Evolutionary conservation across 1,284 basidiomycete genomes (phyloP).

Genomic region (Fomitopsis betulina): DNA sequence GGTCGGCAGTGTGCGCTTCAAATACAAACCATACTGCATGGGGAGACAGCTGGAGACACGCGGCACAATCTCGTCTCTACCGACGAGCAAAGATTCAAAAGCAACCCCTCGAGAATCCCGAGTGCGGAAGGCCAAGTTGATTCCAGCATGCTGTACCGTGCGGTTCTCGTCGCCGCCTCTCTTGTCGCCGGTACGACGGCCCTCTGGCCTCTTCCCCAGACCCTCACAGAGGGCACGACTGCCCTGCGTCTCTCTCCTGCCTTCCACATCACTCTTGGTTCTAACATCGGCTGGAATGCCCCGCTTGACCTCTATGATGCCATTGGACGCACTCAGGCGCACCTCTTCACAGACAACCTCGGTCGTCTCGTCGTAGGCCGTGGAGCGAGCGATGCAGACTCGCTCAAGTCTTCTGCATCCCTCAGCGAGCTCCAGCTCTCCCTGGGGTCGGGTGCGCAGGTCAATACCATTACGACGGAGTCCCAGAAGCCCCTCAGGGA

Average conservation of each 20-base stretch:
- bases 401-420: constrained; percentile 26
- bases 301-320: constrained; percentile 46
- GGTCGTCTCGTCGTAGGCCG: constrained; percentile 46
- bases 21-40: neutral
- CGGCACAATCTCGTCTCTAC: neutral
- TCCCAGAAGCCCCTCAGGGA: constrained; percentile 46
- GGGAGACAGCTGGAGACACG: constrained; percentile 5
- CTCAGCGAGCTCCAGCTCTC: constrained; percentile 36
- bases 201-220: constrained; percentile 63
- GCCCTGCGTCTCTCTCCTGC: constrained; percentile 44
- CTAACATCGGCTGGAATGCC: constrained; percentile 21
- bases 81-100: constrained; percentile 1
- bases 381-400: constrained; percentile 35
- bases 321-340: constrained; percentile 33
- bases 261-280: constrained; percentile 40
- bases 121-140: neutral
- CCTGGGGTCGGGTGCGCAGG: constrained; percentile 30
- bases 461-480: constrained; percentile 47
- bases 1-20: neutral
- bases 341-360: constrained; percentile 40
- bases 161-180: constrained; percentile 15
- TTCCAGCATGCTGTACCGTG: constrained; percentile 18
- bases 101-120: neutral
- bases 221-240: constrained; percentile 43
- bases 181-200: constrained; percentile 25